phyloP scores from a whole-genome alignment of 371 early-diverging fungal genomes.

The Mucor racemosus region DNA sequence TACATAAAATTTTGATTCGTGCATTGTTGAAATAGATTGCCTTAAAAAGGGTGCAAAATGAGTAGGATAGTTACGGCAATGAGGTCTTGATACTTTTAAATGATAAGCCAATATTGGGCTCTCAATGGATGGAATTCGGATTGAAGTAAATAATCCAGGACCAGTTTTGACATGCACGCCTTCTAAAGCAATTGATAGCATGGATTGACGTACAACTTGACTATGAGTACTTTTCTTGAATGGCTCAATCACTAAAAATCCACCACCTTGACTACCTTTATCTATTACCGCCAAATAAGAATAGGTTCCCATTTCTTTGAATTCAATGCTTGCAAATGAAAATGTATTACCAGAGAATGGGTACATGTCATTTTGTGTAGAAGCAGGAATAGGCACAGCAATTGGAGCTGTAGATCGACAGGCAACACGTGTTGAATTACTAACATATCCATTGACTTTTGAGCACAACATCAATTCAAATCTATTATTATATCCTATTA shows the following conservation, averaged over 20 bases:
- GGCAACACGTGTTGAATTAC: constrained; percentile 20
- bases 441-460: constrained; percentile 8
- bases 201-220: constrained; percentile 48
- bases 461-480: constrained; percentile 56
- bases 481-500: constrained; percentile 34
- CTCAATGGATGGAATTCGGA: constrained; percentile 64
- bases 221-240: constrained; percentile 38
- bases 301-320: constrained; percentile 46
- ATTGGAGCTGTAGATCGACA: constrained; percentile 37
- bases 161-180: constrained; percentile 40
- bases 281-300: constrained; percentile 54
- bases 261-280: constrained; percentile 32
- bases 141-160: constrained; percentile 51
- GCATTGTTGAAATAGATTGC: constrained; percentile 73
- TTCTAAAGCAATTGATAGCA: constrained; percentile 46
- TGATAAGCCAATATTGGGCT: constrained; percentile 67
- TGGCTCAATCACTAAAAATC: constrained; percentile 61
- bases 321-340: constrained; percentile 47
- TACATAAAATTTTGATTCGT: constrained; percentile 75
- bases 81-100: constrained; percentile 51
- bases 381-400: constrained; percentile 53
- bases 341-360: constrained; percentile 50
- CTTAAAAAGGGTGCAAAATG: constrained; percentile 64
- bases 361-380: constrained; percentile 36
- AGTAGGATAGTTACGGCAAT: constrained; percentile 40